Conservation (phyloP, 257 asterid genomes). For the Capsicum rhomboideum region DNA sequence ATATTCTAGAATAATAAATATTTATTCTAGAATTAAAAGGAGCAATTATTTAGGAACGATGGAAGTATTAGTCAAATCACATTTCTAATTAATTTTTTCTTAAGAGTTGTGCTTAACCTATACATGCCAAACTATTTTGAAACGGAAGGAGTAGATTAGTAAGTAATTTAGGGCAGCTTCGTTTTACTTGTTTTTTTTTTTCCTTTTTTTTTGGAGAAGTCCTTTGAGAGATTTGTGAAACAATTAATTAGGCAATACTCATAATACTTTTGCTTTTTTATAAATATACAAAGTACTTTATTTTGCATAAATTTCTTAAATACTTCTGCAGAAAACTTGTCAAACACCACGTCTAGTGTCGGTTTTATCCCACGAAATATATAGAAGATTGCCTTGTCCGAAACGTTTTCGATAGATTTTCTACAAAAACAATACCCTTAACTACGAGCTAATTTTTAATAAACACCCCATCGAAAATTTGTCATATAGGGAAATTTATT, state of each 20-base stretch:
- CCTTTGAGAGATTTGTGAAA: background rate
- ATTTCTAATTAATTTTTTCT: too few relatives aligned
- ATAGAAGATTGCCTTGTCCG: background rate
- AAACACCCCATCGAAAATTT: background rate
- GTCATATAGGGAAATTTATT: background rate
- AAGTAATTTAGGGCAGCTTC: background rate
- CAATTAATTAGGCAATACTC: background rate
- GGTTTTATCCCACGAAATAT: background rate
- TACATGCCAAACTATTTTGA: too few relatives aligned
- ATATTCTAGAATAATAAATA: too few relatives aligned
- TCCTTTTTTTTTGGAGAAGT: background rate
- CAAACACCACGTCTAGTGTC: background rate
- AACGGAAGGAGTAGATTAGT: too few relatives aligned
- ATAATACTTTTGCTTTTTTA: background rate
- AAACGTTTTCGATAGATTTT: background rate
- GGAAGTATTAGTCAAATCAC: too few relatives aligned
- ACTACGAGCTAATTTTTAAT: background rate
- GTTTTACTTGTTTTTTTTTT: background rate
- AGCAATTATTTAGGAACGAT: too few relatives aligned
- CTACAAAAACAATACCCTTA: too few relatives aligned
- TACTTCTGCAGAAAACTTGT: background rate
- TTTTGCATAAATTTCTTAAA: background rate
- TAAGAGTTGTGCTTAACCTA: too few relatives aligned
- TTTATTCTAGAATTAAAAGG: too few relatives aligned
- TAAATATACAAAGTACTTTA: background rate